Percentiles rank a stretch among this genome's conserved stretches.
These are phyloP conservation scores for Geosmithia morbida DNA, from an alignment of 2,329 filamentous ascomycete species.

Conservation along the genomic window DNA sequence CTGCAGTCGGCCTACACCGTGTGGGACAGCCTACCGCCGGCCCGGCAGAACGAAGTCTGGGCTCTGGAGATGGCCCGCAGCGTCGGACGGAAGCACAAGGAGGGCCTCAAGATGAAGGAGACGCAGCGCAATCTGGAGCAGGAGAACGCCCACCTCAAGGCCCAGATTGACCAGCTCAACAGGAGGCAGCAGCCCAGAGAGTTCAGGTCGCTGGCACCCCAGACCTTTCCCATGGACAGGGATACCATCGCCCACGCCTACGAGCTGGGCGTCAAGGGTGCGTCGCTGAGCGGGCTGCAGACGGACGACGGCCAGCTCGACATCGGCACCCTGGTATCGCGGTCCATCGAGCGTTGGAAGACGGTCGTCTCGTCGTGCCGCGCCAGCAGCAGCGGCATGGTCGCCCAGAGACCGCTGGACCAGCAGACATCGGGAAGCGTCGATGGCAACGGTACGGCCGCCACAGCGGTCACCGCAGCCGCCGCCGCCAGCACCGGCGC, in stretches of 20 bases:
- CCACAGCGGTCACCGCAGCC: constrained; percentile 5
- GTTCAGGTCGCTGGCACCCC: constrained; percentile 36
- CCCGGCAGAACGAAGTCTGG: constrained; percentile 46
- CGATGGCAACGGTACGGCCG: constrained; percentile 5
- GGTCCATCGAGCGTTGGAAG: constrained; percentile 49
- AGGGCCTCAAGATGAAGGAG: constrained; percentile 35
- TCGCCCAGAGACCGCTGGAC: constrained; percentile 33
- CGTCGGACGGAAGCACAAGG: constrained; percentile 40
- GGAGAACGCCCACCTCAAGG: constrained; percentile 40
- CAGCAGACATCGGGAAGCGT: constrained; percentile 11
- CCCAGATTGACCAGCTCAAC: constrained; percentile 44
- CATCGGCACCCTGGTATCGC: constrained; percentile 32
- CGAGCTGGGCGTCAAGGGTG: constrained; percentile 26
- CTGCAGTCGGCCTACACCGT: constrained; percentile 62
- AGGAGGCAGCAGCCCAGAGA: constrained; percentile 45
- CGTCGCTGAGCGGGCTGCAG: constrained; percentile 26
- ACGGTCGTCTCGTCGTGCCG: constrained; percentile 39
- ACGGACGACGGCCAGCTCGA: constrained; percentile 36
- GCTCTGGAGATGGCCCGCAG: constrained; percentile 45
- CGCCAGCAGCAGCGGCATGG: constrained; percentile 25
- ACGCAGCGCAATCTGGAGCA: constrained; percentile 36
- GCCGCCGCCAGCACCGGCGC: no score
- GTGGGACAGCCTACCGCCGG: constrained; percentile 52
- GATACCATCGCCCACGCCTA: constrained; percentile 30
- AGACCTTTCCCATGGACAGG: constrained; percentile 35